Evolutionary conservation across 2,329 filamentous ascomycete genomes (phyloP).

Genomic region (Aspergillus quadricinctus): DNA sequence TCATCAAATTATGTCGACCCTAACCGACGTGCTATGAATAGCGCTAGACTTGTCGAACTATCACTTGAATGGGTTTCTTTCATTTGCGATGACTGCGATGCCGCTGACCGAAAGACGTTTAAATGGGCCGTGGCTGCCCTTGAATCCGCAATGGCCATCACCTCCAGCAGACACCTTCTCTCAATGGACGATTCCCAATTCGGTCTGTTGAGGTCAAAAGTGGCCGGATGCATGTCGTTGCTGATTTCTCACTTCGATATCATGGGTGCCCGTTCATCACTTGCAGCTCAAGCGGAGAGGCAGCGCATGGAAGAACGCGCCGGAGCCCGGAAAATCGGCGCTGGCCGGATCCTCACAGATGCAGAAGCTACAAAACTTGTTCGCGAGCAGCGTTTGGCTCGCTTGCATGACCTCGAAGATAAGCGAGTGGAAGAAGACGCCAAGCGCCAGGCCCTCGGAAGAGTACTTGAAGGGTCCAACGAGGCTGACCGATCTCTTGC

Average conservation of each 20-base stretch:
- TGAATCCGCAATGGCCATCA: conserved; percentile 97
- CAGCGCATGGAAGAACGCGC: conserved; percentile 78
- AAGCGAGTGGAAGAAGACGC: conserved; percentile 72
- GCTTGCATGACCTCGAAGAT: conserved; percentile 73
- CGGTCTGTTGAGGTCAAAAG: conserved; percentile 73
- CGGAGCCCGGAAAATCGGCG: conserved; percentile 72
- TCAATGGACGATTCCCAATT: conserved; percentile 87
- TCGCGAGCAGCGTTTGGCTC: conserved; percentile 68
- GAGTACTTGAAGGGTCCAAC: conserved; percentile 89
- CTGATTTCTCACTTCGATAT: conserved; percentile 99
- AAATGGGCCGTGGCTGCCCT: conserved; percentile 93
- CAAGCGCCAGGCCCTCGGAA: conserved; percentile 80
- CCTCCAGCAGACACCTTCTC: conserved; percentile 86
- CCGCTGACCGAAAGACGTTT: conserved; percentile 92
- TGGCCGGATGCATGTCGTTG: conserved; percentile 94
- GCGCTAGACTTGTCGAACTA: conserved; percentile 86
- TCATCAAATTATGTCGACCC: conserved; percentile 94
- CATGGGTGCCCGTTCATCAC: conserved; percentile 89
- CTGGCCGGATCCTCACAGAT: conserved; percentile 70
- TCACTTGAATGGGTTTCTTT: conserved; percentile 97
- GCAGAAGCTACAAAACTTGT: conserved; percentile 77
- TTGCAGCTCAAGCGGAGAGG: conserved; percentile 91
- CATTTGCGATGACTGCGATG: conserved; percentile 93
- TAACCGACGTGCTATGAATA: conserved; percentile 94
- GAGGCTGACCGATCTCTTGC: conserved; percentile 94